Conservation (phyloP, 345 rosid genomes). For the Cochlearia excelsa region DNA sequence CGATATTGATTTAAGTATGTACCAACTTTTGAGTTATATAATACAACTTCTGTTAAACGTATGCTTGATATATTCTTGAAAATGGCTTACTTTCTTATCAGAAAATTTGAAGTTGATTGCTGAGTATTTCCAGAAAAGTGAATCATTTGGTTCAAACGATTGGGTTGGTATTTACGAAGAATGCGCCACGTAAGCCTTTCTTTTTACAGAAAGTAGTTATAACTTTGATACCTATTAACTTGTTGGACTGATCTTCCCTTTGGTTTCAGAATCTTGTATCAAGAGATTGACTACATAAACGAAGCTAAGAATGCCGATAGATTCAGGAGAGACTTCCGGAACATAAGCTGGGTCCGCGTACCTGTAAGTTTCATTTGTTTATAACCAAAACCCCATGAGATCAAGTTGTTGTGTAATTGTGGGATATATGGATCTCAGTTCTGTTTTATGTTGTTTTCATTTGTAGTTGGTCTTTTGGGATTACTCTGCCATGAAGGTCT, state of each 20-base stretch:
- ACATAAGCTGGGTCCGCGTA: constrained; percentile 87
- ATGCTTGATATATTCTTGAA: constrained; percentile 14
- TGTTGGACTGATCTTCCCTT: constrained; percentile 21
- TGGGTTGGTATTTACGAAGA: constrained; percentile 95
- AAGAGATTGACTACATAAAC: constrained; percentile 93
- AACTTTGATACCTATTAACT: constrained; percentile 7
- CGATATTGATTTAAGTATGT: constrained; percentile 87
- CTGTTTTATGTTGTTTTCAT: constrained; percentile 8
- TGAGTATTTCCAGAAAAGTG: constrained; percentile 84
- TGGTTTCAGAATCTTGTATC: constrained; percentile 71
- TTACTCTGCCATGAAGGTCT: constrained; percentile 81
- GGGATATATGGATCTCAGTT: constrained; percentile 7
- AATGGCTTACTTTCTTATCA: constrained; percentile 31
- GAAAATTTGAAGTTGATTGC: constrained; percentile 85
- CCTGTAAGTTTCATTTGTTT: constrained; percentile 58
- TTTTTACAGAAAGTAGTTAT: constrained; percentile 3
- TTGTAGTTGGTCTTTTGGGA: constrained; percentile 88
- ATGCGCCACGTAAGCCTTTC: constrained; percentile 66
- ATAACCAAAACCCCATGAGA: constrained; percentile 6
- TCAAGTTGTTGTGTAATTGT: not conserved
- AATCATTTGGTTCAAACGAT: constrained; percentile 73
- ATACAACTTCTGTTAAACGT: not conserved
- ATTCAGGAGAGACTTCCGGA: constrained; percentile 88
- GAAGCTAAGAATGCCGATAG: constrained; percentile 94
- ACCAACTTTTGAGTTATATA: constrained; percentile 14